Conservation (phyloP, 2,329 filamentous ascomycete species). For the Alternaria tenuissima region DNA sequence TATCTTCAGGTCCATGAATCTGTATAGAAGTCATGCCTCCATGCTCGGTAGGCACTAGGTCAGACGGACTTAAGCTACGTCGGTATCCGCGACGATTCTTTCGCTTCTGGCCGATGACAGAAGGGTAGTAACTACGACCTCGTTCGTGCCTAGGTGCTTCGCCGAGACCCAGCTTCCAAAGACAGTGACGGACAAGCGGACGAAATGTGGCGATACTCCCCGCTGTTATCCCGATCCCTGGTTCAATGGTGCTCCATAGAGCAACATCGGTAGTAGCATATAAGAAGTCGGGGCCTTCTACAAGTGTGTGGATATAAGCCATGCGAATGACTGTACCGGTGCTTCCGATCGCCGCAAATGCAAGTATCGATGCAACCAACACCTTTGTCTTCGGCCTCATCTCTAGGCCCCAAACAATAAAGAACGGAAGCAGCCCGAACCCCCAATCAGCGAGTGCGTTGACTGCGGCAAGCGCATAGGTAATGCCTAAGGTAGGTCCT, state of each 20-base stretch:
- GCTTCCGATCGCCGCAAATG: conserved; percentile 61
- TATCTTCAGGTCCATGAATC: conserved; percentile 15
- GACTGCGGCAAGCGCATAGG: conserved; percentile 50
- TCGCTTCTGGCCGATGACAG: conserved; percentile 16
- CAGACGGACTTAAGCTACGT: conserved; percentile 27
- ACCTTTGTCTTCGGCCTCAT: conserved; percentile 63
- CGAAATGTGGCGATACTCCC: conserved; percentile 60
- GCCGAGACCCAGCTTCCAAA: conserved; percentile 32
- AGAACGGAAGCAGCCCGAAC: conserved; percentile 51
- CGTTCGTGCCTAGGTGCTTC: conserved; percentile 24
- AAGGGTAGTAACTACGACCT: conserved; percentile 16
- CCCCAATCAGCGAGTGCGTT: conserved; percentile 47
- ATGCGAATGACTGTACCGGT: conserved; percentile 59
- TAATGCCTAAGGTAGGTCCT: conserved; percentile 60
- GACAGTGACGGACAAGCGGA: conserved; percentile 53
- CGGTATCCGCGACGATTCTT: conserved; percentile 32
- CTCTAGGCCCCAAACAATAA: conserved; percentile 64
- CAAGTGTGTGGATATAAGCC: conserved; percentile 52
- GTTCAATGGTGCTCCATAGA: conserved; percentile 46
- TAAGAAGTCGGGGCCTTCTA: conserved; percentile 52
- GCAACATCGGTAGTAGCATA: conserved; percentile 54
- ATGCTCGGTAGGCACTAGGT: conserved; percentile 25
- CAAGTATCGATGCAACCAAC: conserved; percentile 62
- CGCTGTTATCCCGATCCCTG: conserved; percentile 54
- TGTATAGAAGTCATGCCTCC: conserved; percentile 20